Evolutionary conservation across 2,329 filamentous ascomycete species (phyloP).

Genomic region (Paraphaeosphaeria sporulosa): DNA sequence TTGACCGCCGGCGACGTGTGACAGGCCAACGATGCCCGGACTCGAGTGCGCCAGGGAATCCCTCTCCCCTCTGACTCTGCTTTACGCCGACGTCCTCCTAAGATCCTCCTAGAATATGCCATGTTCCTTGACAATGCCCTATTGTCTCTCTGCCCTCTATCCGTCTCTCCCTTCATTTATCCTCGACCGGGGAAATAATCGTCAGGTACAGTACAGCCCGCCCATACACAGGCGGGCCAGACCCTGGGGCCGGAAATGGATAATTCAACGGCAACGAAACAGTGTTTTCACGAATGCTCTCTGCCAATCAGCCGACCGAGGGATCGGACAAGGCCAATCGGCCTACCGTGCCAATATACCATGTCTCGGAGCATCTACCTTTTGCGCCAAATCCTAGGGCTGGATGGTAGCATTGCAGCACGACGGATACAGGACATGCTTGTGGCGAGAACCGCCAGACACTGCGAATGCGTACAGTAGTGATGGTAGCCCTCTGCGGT

Average conservation of each 20-base stretch:
- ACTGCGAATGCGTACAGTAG: background rate
- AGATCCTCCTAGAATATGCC: background rate
- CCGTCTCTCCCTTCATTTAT: conserved; percentile 21
- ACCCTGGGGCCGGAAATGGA: conserved; percentile 25
- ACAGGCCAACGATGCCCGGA: conserved; percentile 12
- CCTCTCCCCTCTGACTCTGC: conserved; percentile 13
- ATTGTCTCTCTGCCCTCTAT: conserved; percentile 22
- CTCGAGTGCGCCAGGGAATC: conserved; percentile 12
- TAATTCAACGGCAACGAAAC: conserved; percentile 31
- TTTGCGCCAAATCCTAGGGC: conserved; percentile 7
- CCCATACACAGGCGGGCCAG: conserved; percentile 18
- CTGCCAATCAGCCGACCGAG: conserved; percentile 38
- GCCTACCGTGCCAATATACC: conserved; percentile 21
- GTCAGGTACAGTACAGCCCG: conserved; percentile 23
- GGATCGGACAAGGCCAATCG: conserved; percentile 30
- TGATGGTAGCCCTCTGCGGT: background rate
- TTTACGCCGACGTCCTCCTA: conserved; percentile 14
- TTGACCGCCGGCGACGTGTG: conserved; percentile 22
- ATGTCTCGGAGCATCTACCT: conserved; percentile 29
- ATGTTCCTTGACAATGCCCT: conserved; percentile 23
- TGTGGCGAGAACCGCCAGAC: conserved; percentile 1
- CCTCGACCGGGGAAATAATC: conserved; percentile 26
- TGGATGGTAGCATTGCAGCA: conserved; percentile 7
- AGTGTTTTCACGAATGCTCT: conserved; percentile 31
- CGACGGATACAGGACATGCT: too few relatives aligned